phyloP scores from a whole-genome alignment of 2,329 filamentous ascomycete species.

The Gaeumannomyces sp. region DNA sequence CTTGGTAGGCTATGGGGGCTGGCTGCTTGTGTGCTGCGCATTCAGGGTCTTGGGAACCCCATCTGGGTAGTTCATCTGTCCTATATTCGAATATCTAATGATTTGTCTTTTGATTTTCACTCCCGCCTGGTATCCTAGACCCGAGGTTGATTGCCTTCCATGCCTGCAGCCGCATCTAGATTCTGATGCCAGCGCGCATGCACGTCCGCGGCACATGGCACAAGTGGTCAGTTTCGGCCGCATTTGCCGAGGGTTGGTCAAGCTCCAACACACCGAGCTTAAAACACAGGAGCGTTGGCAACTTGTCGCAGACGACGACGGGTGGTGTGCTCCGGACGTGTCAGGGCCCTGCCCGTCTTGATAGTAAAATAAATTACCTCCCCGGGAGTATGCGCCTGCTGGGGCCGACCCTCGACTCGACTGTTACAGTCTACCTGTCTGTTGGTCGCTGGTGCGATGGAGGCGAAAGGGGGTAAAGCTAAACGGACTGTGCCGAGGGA shows the following conservation, averaged over 20 bases:
- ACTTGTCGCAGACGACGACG: neutral
- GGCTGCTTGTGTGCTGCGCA: neutral
- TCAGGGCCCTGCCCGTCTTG: neutral
- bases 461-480: neutral
- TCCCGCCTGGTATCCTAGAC: neutral
- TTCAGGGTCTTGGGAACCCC: neutral
- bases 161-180: neutral
- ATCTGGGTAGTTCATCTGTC: neutral
- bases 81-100: constrained; percentile 2
- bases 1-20: neutral
- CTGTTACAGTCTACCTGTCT: neutral
- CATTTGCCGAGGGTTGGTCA: neutral
- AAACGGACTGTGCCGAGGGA: no score
- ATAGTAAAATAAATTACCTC: no score
- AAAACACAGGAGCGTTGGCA: neutral
- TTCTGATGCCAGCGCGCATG: neutral
- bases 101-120: neutral
- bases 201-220: neutral
- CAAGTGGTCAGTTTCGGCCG: neutral
- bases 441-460: neutral
- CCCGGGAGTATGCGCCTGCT: neutral
- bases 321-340: neutral
- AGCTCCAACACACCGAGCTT: neutral
- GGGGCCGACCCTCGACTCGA: neutral
- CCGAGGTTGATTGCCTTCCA: neutral